Conservation (phyloP, 2,329 filamentous ascomycete genomes). For the Pyricularia pennisetigena region DNA sequence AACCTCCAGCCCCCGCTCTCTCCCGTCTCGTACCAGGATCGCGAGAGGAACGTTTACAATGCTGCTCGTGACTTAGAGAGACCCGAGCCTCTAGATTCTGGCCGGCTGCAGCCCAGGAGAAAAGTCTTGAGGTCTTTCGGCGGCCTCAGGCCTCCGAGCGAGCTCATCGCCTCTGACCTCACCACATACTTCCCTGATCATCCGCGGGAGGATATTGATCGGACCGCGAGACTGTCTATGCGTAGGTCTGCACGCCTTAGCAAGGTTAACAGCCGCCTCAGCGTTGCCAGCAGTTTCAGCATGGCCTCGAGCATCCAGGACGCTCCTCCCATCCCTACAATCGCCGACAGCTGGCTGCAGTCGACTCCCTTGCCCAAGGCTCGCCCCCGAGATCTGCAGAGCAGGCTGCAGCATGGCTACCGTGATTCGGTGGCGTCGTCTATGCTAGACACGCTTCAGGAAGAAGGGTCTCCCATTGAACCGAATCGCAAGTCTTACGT, state of each 20-base stretch:
- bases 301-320: constrained; percentile 87
- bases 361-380: constrained; percentile 43
- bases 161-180: constrained; percentile 92
- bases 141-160: constrained; percentile 84
- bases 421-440: constrained; percentile 86
- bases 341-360: constrained; percentile 85
- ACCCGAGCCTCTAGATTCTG: constrained; percentile 29
- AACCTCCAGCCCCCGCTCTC: constrained; percentile 76
- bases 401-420: constrained; percentile 50
- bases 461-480: constrained; percentile 73
- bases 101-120: constrained; percentile 32
- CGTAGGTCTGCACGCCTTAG: constrained; percentile 84
- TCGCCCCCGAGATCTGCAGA: constrained; percentile 30
- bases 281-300: constrained; percentile 87
- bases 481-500: constrained; percentile 93
- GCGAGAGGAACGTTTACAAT: constrained; percentile 56
- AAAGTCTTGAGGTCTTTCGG: constrained; percentile 70
- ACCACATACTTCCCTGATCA: constrained; percentile 97
- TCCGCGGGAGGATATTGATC: constrained; percentile 86
- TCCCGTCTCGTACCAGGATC: constrained; percentile 62
- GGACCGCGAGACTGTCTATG: constrained; percentile 87
- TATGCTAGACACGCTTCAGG: constrained; percentile 79
- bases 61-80: constrained; percentile 48
- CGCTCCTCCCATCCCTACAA: constrained; percentile 89
- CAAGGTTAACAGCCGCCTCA: constrained; percentile 84